phyloP scores from a whole-genome alignment of 768 basidiomycete genomes.

The Arthromyces matolae region DNA sequence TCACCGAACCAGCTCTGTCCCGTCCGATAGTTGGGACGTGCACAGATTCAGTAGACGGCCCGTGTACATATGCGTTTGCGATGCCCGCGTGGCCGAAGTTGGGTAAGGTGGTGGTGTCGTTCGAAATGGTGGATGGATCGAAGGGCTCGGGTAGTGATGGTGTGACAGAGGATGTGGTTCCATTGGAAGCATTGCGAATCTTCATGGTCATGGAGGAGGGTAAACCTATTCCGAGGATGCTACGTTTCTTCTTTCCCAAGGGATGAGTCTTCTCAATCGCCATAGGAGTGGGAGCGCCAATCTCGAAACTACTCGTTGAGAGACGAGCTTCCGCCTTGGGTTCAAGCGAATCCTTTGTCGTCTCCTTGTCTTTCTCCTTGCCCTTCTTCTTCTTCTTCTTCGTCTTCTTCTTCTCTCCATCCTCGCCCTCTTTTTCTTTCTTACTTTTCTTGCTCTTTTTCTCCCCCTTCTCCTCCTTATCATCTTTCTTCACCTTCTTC shows the following conservation, averaged over 20 bases:
- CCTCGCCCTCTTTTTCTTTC: slow-evolving; percentile 25
- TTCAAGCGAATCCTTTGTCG: slow-evolving; percentile 27
- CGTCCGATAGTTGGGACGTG: slow-evolving; percentile 3
- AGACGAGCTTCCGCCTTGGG: slow-evolving; percentile 30
- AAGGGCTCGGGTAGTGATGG: too few relatives aligned
- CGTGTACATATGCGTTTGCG: slow-evolving; percentile 16
- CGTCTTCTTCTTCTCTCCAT: slow-evolving; percentile 16
- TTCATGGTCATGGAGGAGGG: slow-evolving; percentile 42
- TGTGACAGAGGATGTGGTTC: too few relatives aligned
- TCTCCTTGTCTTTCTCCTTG: slow-evolving; percentile 27
- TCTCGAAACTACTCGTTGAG: slow-evolving; percentile 67
- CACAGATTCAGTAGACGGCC: too few relatives aligned
- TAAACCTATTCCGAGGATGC: slow-evolving; percentile 59
- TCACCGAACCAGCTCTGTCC: slow-evolving; percentile 34
- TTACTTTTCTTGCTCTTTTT: slow-evolving; percentile 7
- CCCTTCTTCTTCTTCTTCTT: slow-evolving; percentile 24
- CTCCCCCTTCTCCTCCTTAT: slow-evolving; percentile 25
- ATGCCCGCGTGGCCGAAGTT: too few relatives aligned
- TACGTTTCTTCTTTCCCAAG: slow-evolving; percentile 55
- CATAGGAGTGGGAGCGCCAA: slow-evolving; percentile 48
- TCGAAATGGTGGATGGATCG: too few relatives aligned
- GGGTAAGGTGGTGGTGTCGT: too few relatives aligned
- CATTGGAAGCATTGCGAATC: too few relatives aligned
- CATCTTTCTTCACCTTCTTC: slow-evolving; percentile 33
- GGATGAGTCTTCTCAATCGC: slow-evolving; percentile 28